Percentiles rank a stretch among this genome's conserved stretches.
Conservation (phyloP, 2,329 filamentous ascomycete species). For the Chaetomium globosum region DNA sequence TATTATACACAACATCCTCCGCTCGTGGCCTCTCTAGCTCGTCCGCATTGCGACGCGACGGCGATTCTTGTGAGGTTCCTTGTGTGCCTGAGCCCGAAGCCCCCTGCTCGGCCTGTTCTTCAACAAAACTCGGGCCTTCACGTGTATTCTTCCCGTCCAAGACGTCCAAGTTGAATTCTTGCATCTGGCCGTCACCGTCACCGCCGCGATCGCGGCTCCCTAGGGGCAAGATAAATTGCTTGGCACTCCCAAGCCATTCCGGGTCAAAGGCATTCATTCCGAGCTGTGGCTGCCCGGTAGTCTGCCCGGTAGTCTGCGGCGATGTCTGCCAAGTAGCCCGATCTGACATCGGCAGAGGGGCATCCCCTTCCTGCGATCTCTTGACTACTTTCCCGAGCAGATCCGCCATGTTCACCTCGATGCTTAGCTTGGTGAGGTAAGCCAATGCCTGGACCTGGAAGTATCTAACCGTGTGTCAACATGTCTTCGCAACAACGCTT, state of each 20-base stretch:
- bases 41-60: neutral
- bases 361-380: slow-evolving; percentile 5
- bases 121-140: neutral
- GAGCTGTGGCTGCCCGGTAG: neutral
- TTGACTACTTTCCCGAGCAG: slow-evolving; percentile 48
- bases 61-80: neutral
- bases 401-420: slow-evolving; percentile 57
- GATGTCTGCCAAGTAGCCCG: too few relatives aligned
- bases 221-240: slow-evolving; percentile 16
- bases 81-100: neutral
- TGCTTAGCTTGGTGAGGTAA: slow-evolving; percentile 53
- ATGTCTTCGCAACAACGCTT: neutral
- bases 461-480: slow-evolving; percentile 39
- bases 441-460: slow-evolving; percentile 53
- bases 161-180: slow-evolving; percentile 26
- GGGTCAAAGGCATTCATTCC: slow-evolving; percentile 1
- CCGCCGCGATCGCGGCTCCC: neutral
- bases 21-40: neutral
- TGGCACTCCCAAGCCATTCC: slow-evolving; percentile 23
- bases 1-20: neutral
- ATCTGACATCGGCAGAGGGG: slow-evolving; percentile 4
- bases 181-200: slow-evolving; percentile 22
- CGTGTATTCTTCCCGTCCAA: neutral
- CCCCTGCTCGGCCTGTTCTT: neutral
- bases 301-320: neutral